phyloP scores from a whole-genome alignment of 257 asterid species.

The Haberlea rhodopensis region DNA sequence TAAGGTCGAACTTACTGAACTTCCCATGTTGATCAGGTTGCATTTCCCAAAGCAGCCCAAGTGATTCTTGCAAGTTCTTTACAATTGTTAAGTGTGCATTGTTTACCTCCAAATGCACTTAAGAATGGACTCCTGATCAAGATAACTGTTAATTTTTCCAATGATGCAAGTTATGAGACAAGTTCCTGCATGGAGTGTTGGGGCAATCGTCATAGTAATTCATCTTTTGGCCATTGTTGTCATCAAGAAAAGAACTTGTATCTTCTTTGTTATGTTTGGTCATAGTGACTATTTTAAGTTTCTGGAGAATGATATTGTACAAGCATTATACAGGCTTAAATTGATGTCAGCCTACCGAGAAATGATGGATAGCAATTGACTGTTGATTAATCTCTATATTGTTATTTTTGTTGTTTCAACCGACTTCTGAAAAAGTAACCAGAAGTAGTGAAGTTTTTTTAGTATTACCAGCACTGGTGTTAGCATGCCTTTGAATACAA shows the following conservation, averaged over 20 bases:
- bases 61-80: conserved; percentile 31
- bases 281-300: not conserved
- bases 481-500: not conserved
- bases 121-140: not conserved
- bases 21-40: conserved; percentile 75
- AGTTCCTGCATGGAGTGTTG: not conserved
- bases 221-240: not conserved
- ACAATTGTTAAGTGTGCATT: conserved; percentile 8
- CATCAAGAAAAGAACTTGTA: not conserved
- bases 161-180: not conserved
- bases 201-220: not conserved
- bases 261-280: not conserved
- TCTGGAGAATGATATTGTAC: not conserved
- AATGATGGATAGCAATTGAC: not conserved
- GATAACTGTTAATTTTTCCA: not conserved
- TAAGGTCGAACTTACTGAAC: conserved; percentile 72
- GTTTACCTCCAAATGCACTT: not conserved
- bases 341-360: not conserved
- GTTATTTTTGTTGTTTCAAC: not conserved
- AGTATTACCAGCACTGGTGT: not conserved
- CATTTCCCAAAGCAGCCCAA: conserved; percentile 74
- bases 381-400: not conserved
- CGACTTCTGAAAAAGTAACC: not conserved
- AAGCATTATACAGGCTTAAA: not conserved
- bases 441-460: not conserved